Evolutionary conservation across 2,329 filamentous ascomycete species (phyloP), one percentile per base, ranked within the genome.

Genomic region (Ophiosphaerella herpotricha): DNA sequence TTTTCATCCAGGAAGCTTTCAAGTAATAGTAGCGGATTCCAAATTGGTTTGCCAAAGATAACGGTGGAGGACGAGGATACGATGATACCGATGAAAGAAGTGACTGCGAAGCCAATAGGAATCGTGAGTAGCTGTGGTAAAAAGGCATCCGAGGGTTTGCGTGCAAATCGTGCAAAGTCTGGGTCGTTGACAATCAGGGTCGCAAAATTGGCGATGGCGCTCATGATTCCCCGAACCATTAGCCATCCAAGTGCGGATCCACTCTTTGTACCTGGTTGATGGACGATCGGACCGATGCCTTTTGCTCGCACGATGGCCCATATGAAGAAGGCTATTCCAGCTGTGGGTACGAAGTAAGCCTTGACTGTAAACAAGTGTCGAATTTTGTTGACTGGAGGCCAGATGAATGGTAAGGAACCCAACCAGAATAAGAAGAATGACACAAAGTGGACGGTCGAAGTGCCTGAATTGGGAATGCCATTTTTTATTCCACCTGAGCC

Each of bases 301-400:
- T 91, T 84, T 26, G 92, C 92, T 23, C 88, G 84, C 32, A 90
- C 85, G 23, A 96, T 81, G 2, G 90, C 84, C 92, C 92, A 97
- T 65, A 90, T 87, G 72, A 96, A 89, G 72, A 94, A 94, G 12
- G 89, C 85, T 42, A 96, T 79, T 43, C 89, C 91, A n/a, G 90
- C 91, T 33, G 82, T 80, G 0, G 92, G 92, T 0, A 94, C 91
- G 52, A 95, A 84, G 67, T 85, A 89, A 0, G 92, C 86, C 76
- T 97, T 97, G 67, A 90, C 88, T 0, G 91, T 96, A 75, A 96
- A 96, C 4, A 96, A 78, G 70, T 96, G 91, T 39, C 91, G 85
- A 64, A 96, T 86, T 75, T 93, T 85, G 74, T 96, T 89, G 1
- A 96, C 90, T 0, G 90, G 91, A 60, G 94, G 92, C 86, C 89